Conservation (phyloP, 805 yeast genomes). For the Cyberlindnera galapagoensis region DNA sequence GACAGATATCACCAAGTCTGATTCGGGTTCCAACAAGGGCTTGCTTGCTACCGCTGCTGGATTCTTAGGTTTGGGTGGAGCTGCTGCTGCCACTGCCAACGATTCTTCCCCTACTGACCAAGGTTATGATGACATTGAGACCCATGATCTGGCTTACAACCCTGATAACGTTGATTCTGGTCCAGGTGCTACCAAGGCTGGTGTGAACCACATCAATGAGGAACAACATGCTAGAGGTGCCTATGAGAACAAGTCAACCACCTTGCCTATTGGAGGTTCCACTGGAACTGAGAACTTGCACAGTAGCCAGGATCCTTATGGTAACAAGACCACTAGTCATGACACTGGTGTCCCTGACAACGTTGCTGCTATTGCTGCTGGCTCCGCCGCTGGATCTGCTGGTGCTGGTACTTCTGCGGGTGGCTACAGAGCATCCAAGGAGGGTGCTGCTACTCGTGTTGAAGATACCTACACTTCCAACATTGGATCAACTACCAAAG, state of each 20-base stretch:
- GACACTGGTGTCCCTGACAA: constrained; percentile 18
- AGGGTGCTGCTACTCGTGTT: constrained; percentile 15
- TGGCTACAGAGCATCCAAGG: constrained; percentile 3
- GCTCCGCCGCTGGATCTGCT: constrained; percentile 5
- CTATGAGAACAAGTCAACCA: constrained; percentile 21
- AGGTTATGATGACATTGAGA: not conserved
- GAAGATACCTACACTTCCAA: constrained; percentile 15
- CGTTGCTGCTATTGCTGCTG: constrained; percentile 8
- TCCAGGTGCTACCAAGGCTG: constrained; percentile 15
- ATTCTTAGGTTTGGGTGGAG: constrained; percentile 10
- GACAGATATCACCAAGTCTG: not conserved
- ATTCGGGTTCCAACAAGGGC: constrained; percentile 2
- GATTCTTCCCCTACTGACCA: not conserved
- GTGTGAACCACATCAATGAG: constrained; percentile 8
- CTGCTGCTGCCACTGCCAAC: constrained; percentile 5
- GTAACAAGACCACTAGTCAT: constrained; percentile 9
- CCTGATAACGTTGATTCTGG: constrained; percentile 9
- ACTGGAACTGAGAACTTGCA: constrained; percentile 3
- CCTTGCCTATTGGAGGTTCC: constrained; percentile 16
- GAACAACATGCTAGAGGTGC: constrained; percentile 1
- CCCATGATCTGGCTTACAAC: constrained; percentile 1
- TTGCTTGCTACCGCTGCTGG: constrained; percentile 11
- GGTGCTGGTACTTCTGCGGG: constrained; percentile 2
- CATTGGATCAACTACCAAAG: constrained; percentile 5
- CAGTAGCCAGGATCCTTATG: constrained; percentile 10